Evolutionary conservation across 1,284 basidiomycete genomes (phyloP), one percentile per base, ranked within the genome.

Genomic region (Rhizoctonia solani): DNA sequence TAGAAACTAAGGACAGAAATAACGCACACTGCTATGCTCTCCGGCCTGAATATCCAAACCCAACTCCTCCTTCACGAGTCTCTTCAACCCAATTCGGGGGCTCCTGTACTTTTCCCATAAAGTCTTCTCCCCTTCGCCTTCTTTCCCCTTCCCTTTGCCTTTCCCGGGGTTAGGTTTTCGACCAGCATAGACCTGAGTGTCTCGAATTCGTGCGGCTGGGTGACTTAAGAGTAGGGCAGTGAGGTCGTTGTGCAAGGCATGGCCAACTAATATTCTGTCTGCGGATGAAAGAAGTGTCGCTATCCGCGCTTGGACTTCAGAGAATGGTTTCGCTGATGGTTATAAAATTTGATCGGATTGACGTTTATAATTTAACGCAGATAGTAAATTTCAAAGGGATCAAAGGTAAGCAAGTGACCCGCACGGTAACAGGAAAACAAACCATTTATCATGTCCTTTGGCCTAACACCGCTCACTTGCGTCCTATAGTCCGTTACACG

Each of bases 401-500:
- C n/a, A n/a, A n/a, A n/a, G n/a, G n/a, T n/a, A n/a, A n/a, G n/a
- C n/a, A n/a, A n/a, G n/a, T n/a, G n/a, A n/a, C n/a, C 39, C 32
- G 23, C 21, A 66, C 13, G 54, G 3, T 53, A 29, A n/a, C 25
- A 21, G 19, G 5, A 50, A 54, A 42, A 44, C 58, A 39, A 19
- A 39, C 47, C 29, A 49, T 34, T 74, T 0, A 85, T 74, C 79
- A 99, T 85, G 75, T 99, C 93, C 6, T 78, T 75, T 34, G 85
- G 84, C 27, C 93, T 80, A 2, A 99, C 86, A 0, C 97, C 96
- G 72, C 92, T 95, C 71, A 88, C 95, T 80, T 90, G 86, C 0
- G 97, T 99, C 49, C 95, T 81, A 78, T 95, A 98, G 78, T 99
- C 95, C 4, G 93, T 91, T 1, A 99, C 94, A 32, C 85, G 84